Base-by-base conservation (phyloP, 176 grass and related monocot species). In the Phyllostachys edulis region DNA sequence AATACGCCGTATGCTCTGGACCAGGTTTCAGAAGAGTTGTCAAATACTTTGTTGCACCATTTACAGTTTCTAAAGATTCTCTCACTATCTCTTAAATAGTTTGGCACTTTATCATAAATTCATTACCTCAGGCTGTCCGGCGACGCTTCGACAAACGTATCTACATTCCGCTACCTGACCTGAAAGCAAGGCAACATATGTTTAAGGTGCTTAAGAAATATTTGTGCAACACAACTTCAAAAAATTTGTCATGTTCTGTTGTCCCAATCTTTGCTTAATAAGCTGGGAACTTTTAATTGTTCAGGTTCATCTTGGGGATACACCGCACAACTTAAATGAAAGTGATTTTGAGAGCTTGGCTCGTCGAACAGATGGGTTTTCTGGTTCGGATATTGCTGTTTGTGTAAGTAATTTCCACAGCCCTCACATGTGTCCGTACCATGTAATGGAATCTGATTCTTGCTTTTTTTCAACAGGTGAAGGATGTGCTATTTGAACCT, bases 221-320 rank as follows among this genome's bases (percentile, higher is more conserved):
- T 70, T 52, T 60, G 29, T 73, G 4, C 52, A 76, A 9, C 72
- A 15, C 9, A 16, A 44, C 5, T 45, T 37, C 1, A 37, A 20
- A 21, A 44, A 69, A 42, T 49, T 18, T 46, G 3, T 54, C 20
- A 7, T 64, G 69, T 49, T 86, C 9, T 29, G 75, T 59, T 18
- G 40, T 44, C 3, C 38, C 27, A 56, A 27, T 75, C 9, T 18
- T 82, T 94, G 47, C 61, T n/a, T 80, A 88, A 34, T 1, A 89
- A 71, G 63, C 64, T 62, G 39, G 38, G n/a, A 86, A 70, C 57
- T 18, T 63, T 57, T 39, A 85, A 79, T 75, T 21, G 67, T 84
- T 39, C 73, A 98, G 96, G 96, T 98, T 3, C 96, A 98, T 91
- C 91, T 98, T 18, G 96, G 96, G 49, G 96, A 98, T 90, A 98